phyloP scores from a whole-genome alignment of 2,329 filamentous ascomycete genomes.

The Botrytis aclada region DNA sequence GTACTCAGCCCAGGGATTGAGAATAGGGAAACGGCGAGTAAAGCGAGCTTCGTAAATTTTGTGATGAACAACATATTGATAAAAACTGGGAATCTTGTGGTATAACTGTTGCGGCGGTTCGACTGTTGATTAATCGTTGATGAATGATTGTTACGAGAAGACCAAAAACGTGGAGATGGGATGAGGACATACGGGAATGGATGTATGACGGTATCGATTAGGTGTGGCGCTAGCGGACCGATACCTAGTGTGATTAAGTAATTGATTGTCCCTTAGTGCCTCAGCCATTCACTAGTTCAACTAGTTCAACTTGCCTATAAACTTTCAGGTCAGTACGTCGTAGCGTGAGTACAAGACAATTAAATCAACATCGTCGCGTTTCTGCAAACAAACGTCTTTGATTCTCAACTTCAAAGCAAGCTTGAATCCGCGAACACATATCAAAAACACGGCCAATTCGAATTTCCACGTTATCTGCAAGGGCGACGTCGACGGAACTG shows the following conservation, averaged over 20 bases:
- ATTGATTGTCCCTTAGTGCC: neutral
- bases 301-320: neutral
- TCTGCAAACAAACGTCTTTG: slow-evolving; percentile 3
- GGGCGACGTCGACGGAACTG: neutral
- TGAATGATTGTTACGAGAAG: neutral
- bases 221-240: neutral
- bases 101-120: neutral
- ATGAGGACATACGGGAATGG: neutral
- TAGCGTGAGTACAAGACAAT: neutral
- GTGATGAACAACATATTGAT: slow-evolving; percentile 49
- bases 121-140: neutral
- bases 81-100: neutral
- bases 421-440: neutral
- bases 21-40: slow-evolving; percentile 55
- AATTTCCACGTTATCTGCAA: neutral
- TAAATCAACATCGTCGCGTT: slow-evolving; percentile 3
- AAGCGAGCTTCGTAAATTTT: slow-evolving; percentile 47
- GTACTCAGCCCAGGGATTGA: slow-evolving; percentile 60
- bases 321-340: slow-evolving; percentile 7
- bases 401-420: slow-evolving; percentile 3
- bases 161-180: neutral
- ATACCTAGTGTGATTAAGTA: slow-evolving; percentile 4
- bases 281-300: slow-evolving; percentile 3
- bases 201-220: neutral
- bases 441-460: neutral